Evolutionary conservation across 2,329 filamentous ascomycete species (phyloP).

Genomic region (Cyphellophora europaea): DNA sequence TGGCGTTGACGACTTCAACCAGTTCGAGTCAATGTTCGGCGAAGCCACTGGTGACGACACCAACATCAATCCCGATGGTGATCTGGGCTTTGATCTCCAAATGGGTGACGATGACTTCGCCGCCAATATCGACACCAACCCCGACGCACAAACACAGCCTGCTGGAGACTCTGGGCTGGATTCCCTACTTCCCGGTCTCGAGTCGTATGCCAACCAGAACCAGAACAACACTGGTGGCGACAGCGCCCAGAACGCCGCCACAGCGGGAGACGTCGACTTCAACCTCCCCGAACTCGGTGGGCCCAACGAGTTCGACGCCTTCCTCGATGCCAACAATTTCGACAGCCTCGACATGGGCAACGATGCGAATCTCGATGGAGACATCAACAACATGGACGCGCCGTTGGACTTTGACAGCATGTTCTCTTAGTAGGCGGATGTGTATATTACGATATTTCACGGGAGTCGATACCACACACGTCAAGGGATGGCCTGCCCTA

Average conservation of each 20-base stretch:
- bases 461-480: neutral
- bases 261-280: conserved; percentile 10
- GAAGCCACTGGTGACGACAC: conserved; percentile 20
- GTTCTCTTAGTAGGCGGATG: conserved; percentile 7
- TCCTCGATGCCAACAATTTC: conserved; percentile 33
- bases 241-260: conserved; percentile 6
- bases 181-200: conserved; percentile 23
- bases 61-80: conserved; percentile 17
- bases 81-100: conserved; percentile 30
- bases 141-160: conserved; percentile 23
- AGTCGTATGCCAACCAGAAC: conserved; percentile 23
- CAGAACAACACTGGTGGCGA: conserved; percentile 17
- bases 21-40: conserved; percentile 31
- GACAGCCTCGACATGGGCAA: conserved; percentile 35
- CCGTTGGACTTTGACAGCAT: conserved; percentile 14
- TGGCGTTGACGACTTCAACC: conserved; percentile 26
- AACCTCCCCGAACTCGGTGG: conserved; percentile 13
- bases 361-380: conserved; percentile 9
- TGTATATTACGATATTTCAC: neutral
- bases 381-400: conserved; percentile 8
- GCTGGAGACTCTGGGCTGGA: conserved; percentile 16
- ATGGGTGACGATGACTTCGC: conserved; percentile 26
- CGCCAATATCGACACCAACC: conserved; percentile 27
- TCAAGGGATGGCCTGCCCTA: too few relatives aligned
- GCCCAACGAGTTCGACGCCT: conserved; percentile 22